Evolutionary conservation across 2,329 filamentous ascomycete species (phyloP), one percentile per base, ranked within the genome.

Genomic region (Sclerotinia borealis): DNA sequence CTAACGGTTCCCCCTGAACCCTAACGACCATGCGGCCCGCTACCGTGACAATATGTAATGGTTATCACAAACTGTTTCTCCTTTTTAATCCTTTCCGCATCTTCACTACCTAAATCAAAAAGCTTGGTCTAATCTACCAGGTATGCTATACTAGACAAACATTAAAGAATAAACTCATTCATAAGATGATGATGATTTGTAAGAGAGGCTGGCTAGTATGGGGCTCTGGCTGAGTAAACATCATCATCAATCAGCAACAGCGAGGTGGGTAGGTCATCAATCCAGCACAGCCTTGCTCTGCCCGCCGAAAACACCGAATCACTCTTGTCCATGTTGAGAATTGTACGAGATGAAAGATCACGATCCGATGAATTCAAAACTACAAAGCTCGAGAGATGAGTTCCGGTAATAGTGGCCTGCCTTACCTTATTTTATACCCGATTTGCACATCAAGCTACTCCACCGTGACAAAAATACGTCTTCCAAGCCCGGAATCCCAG

Each of bases 161-260:
- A 5, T 34, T 34, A 4, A 22, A 25, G n/a, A 45, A 45, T 54
- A 45, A 22, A 34, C 8, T 34, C 29, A 45, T 25, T 34, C 29
- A 45, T 25, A 6, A 56, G n/a, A 34, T 43, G 37, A 34, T 34
- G 39, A 10, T 45, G 54, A 45, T 45, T 45, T 19, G 25, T 56
- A 17, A 50, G 54, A 34, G 27, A 13, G 27, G 39, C 27, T 56
- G 29, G 39, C 25, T 41, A 25, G 27, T 27, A 55, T 43, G 37
- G 37, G 27, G 27, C 25, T 31, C 51, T 55, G 25, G 51, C 54
- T 56, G 54, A 56, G 54, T 56, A 45, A 45, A 56, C 39, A 45
- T 56, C 39, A 22, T 55, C 52, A 55, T 55, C 37, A 43, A 55
- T 55, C 39, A 55, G 52, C 52, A 43, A 43, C 27, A 15, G 5